Base-by-base conservation (phyloP, 257 asterid species). In the Lycium barbarum region DNA sequence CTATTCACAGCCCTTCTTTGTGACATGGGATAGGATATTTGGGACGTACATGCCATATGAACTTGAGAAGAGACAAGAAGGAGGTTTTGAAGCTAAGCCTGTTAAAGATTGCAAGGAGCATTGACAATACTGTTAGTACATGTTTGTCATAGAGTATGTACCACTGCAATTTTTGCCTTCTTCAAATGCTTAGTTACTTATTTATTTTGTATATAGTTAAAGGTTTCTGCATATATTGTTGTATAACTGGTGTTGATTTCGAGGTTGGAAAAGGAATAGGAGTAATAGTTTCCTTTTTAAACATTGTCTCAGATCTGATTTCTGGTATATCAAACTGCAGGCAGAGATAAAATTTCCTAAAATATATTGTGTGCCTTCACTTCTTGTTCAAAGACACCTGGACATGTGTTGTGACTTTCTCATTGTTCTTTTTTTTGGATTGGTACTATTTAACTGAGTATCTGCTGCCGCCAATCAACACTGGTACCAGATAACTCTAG, bases 1-100 rank as follows among this genome's bases (percentile, higher is more conserved):
- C 89, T 94, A 86, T 67, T 95, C 99, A 10, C 98, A 96, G 92
- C 99, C 98, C 6, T 96, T 95, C 90, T 96, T 96, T 66, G 96
- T 96, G 87, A 88, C 91, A 82, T 96, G 97, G 99, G 98, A 96
- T 85, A 86, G 89, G 86, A 91, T 96, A 49, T 91, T 94, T 0
- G 98, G 98, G 36, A 96, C 98, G 15, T 90, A 93, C 93, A 94
- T 95, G 98, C 97, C 97, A 3, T 95, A 93, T 83, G 83, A 97
- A 4, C 94, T 96, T 14, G 98, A 92, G 91, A 93, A 86, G 89
- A 93, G 93, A 83, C 86, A 68, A 38, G 93, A 84, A 10, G 98
- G 97, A 6, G 99, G 98, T 11, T 89, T 95, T 36, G 98, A 93
- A 89, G 95, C 98, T 40, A 89, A 92, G 57, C 98, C 98, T 7